Conservation (phyloP, 148 eudicot species). For the Camellia lanceoleosa region DNA sequence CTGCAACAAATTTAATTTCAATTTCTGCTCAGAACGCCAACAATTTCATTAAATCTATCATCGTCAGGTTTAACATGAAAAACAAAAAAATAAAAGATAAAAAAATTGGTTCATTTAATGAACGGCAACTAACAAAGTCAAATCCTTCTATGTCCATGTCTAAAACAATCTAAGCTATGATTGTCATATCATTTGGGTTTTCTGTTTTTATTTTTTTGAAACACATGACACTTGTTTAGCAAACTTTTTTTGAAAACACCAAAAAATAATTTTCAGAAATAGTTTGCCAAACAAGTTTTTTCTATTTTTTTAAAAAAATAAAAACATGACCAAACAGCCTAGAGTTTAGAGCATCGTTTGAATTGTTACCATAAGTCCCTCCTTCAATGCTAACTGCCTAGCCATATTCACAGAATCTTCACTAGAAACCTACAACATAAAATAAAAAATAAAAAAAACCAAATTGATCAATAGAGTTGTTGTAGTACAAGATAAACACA, state of each 20-base stretch:
- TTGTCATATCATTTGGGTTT: too few species aligned
- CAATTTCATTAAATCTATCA: too few species aligned
- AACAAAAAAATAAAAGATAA: too few species aligned
- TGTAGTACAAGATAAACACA: background rate
- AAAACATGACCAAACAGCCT: background rate
- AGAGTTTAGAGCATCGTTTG: slow-evolving; percentile 1
- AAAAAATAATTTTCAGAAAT: too few species aligned
- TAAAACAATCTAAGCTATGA: too few species aligned
- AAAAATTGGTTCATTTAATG: background rate
- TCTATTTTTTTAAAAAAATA: background rate
- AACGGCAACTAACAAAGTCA: background rate
- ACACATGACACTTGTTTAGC: too few species aligned
- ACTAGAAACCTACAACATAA: slow-evolving; percentile 62
- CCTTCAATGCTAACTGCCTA: slow-evolving; percentile 76
- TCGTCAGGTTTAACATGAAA: too few species aligned
- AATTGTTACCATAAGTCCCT: slow-evolving; percentile 77
- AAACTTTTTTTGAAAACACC: too few species aligned
- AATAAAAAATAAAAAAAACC: background rate
- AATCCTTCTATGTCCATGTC: background rate
- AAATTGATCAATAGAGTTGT: slow-evolving; percentile 7
- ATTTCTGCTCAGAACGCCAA: background rate
- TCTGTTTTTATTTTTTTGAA: too few species aligned
- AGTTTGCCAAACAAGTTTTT: background rate
- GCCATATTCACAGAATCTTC: slow-evolving; percentile 95
- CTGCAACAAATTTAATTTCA: background rate